Evolutionary conservation across 805 yeast species (phyloP).

Genomic region (Candida sithepensis): DNA sequence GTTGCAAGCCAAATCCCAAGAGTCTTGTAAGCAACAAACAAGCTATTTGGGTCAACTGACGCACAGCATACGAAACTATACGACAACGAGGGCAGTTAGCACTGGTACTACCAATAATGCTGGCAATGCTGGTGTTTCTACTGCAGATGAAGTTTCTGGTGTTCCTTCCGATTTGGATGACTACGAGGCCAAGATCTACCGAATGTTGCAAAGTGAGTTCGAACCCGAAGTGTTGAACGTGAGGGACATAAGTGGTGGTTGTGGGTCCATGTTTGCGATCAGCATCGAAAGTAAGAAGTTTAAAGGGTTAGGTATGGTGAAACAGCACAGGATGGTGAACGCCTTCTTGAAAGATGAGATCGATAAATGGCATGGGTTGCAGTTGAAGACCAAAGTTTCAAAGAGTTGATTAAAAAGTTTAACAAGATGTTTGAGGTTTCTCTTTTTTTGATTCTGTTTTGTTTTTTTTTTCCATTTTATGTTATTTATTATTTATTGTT

Average conservation of each 20-base stretch:
- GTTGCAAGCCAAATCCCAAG: background rate
- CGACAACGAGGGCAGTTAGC: too few species aligned
- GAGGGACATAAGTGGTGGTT: slow-evolving; percentile 87
- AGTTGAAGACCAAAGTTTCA: slow-evolving; percentile 68
- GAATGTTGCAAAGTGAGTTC: slow-evolving; percentile 51
- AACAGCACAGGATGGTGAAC: slow-evolving; percentile 91
- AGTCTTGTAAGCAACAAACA: too few species aligned
- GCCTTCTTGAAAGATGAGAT: slow-evolving; percentile 79
- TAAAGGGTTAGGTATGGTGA: slow-evolving; percentile 77
- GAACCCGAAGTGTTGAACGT: slow-evolving; percentile 64
- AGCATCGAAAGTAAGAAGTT: slow-evolving; percentile 67
- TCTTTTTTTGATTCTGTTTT: background rate
- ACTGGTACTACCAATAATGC: too few species aligned
- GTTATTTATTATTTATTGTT: background rate
- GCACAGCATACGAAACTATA: background rate
- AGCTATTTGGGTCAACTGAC: background rate
- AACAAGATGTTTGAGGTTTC: too few species aligned
- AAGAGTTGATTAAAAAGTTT: slow-evolving; percentile 7
- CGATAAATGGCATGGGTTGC: slow-evolving; percentile 91
- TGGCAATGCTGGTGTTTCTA: too few species aligned
- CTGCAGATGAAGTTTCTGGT: slow-evolving; percentile 1
- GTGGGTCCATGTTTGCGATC: slow-evolving; percentile 98
- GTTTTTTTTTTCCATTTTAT: background rate
- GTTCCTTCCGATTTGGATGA: slow-evolving; percentile 49
- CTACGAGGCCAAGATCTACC: slow-evolving; percentile 62